A percentile compares a stretch with the other conserved stretches of the same genome.
These are phyloP conservation scores for Aspergillus pseudoterreus DNA, from an alignment of 2,329 filamentous ascomycete genomes.

Conservation along the genomic window DNA sequence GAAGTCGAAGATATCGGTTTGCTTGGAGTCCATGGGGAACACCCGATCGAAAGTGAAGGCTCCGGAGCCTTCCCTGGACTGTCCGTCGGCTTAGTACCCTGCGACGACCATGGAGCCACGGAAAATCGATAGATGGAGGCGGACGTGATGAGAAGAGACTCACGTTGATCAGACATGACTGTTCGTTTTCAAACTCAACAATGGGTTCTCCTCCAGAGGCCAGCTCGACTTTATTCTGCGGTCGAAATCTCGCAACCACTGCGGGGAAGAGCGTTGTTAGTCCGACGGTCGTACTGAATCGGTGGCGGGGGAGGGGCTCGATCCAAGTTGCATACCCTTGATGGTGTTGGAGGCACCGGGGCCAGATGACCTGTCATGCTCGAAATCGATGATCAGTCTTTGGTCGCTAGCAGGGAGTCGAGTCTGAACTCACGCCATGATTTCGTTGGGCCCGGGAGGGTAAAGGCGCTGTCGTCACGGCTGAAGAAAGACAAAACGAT, in stretches of 20 bases:
- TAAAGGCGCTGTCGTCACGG: constrained; percentile 1
- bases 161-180: constrained; percentile 84
- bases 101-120: too few species aligned
- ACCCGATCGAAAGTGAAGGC: constrained; percentile 96
- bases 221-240: constrained; percentile 92
- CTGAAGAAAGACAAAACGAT: constrained; percentile 11
- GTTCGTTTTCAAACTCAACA: constrained; percentile 80
- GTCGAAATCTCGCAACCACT: constrained; percentile 97
- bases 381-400: constrained; percentile 13
- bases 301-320: not conserved
- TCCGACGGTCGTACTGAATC: constrained; percentile 1
- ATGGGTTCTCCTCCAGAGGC: constrained; percentile 87
- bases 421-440: constrained; percentile 46
- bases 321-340: constrained; percentile 43
- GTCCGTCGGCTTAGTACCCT: constrained; percentile 12
- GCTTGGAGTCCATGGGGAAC: constrained; percentile 88
- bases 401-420: constrained; percentile 8
- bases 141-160: constrained; percentile 13
- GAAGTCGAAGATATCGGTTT: constrained; percentile 95
- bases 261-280: constrained; percentile 44
- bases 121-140: too few species aligned
- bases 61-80: constrained; percentile 80
- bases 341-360: constrained; percentile 46
- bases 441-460: constrained; percentile 20
- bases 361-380: constrained; percentile 26